Evolutionary conservation across 345 rosid species (phyloP), one percentile per base, ranked within the genome.

Genomic region (Linum lewisii): DNA sequence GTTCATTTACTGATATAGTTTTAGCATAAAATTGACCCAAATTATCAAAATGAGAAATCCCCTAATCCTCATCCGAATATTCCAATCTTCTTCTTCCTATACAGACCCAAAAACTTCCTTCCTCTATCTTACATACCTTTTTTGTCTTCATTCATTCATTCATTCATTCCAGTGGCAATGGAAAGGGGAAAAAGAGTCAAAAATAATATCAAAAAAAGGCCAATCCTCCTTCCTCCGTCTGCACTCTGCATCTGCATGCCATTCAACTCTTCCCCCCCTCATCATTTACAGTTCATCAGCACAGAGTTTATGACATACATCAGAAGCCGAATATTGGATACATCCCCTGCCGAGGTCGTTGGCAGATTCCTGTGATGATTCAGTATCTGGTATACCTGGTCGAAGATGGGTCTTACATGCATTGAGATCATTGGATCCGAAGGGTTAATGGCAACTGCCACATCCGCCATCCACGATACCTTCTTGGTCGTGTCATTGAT

Each of bases 401-500:
- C 89, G 29, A 85, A 73, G 74, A 82, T 83, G 16, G 91, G 95
- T 6, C 79, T 71, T 0, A 75, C 84, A 20, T 89, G 86, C 58
- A 73, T 61, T 0, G 77, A 77, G 10, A 83, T 81, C 85, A 77
- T 68, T 26, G 79, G 91, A 66, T 93, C 97, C 5, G 80, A 37
- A 7, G 97, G 90, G 75, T 80, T 81, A 61, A 89, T 86, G 44
- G 87, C 85, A 0, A 81, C 69, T 2, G 87, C 89, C 58, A 93
- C 87, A 37, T 81, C 91, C 1, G 87, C 82, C 90, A 86, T 82
- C 97, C 99, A 93, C 16, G 72, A 59, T 1, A 87, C 78, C 75
- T 89, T 93, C 53, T 65, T 73, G 20, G 84, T 36, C 1, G 76
- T 75, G 57, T 93, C 94, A 15, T 78, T 87, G 77, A 63, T 72